phyloP scores from a whole-genome alignment of 805 yeast species.

The Teunomyces funiuensis region DNA sequence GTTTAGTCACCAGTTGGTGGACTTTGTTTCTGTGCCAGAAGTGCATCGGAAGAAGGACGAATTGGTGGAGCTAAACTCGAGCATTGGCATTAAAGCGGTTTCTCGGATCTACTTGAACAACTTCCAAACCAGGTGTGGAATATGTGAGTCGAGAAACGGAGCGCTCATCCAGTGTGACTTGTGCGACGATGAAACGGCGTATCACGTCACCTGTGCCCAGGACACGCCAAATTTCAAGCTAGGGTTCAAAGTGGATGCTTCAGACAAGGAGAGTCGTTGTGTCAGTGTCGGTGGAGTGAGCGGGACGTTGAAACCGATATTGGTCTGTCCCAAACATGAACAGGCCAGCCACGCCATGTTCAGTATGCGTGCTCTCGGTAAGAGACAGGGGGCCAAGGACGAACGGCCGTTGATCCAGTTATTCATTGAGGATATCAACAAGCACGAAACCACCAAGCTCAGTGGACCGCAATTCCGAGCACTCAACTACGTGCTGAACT shows the following conservation, averaged over 20 bases:
- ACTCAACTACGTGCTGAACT: conserved; percentile 25
- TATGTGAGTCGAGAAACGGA: conserved; percentile 51
- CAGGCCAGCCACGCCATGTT: conserved; percentile 19
- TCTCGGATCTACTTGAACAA: conserved; percentile 28
- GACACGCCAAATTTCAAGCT: conserved; percentile 42
- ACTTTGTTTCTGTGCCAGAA: conserved; percentile 8
- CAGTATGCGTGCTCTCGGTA: conserved; percentile 30
- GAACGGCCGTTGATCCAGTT: conserved; percentile 40
- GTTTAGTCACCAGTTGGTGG: conserved; percentile 43
- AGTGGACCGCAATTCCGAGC: conserved; percentile 37
- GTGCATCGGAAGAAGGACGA: conserved; percentile 22
- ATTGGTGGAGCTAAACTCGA: conserved; percentile 19
- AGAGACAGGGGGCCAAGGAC: conserved; percentile 24
- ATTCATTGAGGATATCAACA: conserved; percentile 38
- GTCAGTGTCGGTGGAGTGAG: conserved; percentile 22
- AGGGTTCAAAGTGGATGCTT: conserved; percentile 50
- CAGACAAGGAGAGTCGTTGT: conserved; percentile 10
- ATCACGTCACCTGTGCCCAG: conserved; percentile 62
- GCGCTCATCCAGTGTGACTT: conserved; percentile 47
- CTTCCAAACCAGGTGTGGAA: conserved; percentile 37
- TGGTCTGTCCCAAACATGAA: conserved; percentile 45
- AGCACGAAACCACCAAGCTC: conserved; percentile 11
- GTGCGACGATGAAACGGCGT: conserved; percentile 33
- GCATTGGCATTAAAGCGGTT: conserved; percentile 28
- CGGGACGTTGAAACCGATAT: conserved; percentile 46